phyloP scores from a whole-genome alignment of 139 green algal species.

The Micractinium conductrix region DNA sequence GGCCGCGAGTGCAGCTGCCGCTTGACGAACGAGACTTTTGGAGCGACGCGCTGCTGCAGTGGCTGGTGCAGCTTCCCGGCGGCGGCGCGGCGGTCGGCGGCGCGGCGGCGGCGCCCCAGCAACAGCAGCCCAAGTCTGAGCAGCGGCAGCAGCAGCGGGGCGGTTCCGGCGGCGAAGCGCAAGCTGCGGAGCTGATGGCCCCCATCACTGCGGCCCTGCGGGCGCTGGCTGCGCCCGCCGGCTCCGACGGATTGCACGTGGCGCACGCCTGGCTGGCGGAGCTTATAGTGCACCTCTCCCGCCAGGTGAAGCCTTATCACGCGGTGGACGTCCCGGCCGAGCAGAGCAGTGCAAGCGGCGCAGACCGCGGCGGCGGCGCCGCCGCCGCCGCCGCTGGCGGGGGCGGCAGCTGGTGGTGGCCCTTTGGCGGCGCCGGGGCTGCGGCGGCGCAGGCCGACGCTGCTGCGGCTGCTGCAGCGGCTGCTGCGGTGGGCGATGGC shows the following conservation, averaged over 20 bases:
- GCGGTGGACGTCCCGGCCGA: neutral
- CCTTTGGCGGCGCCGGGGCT: neutral
- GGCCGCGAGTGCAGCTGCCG: conserved; percentile 1
- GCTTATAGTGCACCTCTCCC: conserved; percentile 66
- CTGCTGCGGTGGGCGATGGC: neutral
- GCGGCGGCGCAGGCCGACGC: neutral
- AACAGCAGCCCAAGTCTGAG: neutral
- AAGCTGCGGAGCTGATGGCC: neutral
- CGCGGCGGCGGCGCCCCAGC: neutral
- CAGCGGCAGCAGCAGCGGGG: neutral
- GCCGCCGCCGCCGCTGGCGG: neutral
- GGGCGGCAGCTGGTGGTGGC: conserved; percentile 3
- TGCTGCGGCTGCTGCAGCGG: neutral
- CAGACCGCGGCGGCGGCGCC: conserved; percentile 38
- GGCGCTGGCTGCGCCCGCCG: conserved; percentile 49
- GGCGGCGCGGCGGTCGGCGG: neutral
- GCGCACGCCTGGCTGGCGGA: conserved; percentile 73
- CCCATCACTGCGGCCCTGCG: neutral
- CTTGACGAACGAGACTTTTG: conserved; percentile 32
- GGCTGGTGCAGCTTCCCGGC: conserved; percentile 31
- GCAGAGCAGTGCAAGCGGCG: no score
- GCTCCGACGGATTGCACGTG: conserved; percentile 59
- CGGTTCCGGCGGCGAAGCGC: neutral
- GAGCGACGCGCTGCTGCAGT: conserved; percentile 47
- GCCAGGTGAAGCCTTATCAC: conserved; percentile 24